These are phyloP conservation scores for Corynespora cassiicola DNA, from an alignment of 2,329 filamentous ascomycete species.

Conservation along the genomic window DNA sequence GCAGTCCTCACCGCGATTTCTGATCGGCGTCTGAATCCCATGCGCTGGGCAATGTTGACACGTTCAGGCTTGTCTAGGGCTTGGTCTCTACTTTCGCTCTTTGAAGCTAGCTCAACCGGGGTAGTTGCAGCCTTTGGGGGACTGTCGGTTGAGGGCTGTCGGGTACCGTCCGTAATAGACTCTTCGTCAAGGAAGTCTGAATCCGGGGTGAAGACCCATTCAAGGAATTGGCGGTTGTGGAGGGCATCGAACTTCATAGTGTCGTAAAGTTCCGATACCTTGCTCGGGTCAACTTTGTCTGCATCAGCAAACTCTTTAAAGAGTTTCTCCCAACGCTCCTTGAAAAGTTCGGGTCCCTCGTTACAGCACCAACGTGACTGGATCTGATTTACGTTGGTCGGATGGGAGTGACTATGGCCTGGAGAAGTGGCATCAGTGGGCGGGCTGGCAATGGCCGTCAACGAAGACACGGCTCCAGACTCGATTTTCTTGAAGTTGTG, in stretches of 20 bases:
- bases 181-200: constrained; percentile 76
- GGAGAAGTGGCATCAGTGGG: constrained; percentile 41
- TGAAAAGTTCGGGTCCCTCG: constrained; percentile 93
- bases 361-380: constrained; percentile 96
- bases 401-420: constrained; percentile 45
- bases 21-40: constrained; percentile 61
- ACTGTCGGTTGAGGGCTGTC: constrained; percentile 34
- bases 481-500: constrained; percentile 87
- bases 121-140: constrained; percentile 35
- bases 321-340: constrained; percentile 97
- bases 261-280: constrained; percentile 97
- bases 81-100: constrained; percentile 41
- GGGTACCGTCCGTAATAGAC: constrained; percentile 40
- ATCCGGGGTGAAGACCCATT: constrained; percentile 95
- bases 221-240: constrained; percentile 93
- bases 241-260: constrained; percentile 99
- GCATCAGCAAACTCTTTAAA: constrained; percentile 96
- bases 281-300: constrained; percentile 98
- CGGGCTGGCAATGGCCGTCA: constrained; percentile 52
- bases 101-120: constrained; percentile 36
- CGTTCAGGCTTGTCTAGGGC: constrained; percentile 47
- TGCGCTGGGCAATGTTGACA: constrained; percentile 51
- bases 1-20: constrained; percentile 40
- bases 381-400: constrained; percentile 57
- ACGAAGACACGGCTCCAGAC: constrained; percentile 67